Percentiles rank a stretch among this genome's conserved stretches.
phyloP scores from a whole-genome alignment of 441 rosid genomes.

The Adansonia madagascariensis region DNA sequence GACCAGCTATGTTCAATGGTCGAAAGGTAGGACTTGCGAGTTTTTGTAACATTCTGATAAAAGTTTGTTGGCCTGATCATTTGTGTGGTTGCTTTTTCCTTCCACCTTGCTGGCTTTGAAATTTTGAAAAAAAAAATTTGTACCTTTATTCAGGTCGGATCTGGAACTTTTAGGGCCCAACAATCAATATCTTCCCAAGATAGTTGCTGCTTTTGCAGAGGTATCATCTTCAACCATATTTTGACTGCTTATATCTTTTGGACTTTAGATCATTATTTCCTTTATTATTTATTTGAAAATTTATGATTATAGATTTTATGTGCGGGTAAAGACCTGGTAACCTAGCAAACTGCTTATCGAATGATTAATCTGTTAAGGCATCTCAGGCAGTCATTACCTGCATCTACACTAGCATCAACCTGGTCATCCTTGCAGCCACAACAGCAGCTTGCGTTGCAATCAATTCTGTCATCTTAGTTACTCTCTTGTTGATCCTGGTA shows the following conservation, averaged over 20 bases:
- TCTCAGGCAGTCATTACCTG: constrained; percentile 58
- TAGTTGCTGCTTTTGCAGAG: constrained; percentile 58
- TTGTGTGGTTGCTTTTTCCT: not conserved
- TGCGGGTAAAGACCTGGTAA: constrained; percentile 47
- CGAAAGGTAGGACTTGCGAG: constrained; percentile 45
- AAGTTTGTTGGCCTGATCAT: not conserved
- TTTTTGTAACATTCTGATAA: not conserved
- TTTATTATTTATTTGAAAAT: not conserved
- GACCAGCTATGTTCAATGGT: constrained; percentile 71
- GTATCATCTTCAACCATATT: constrained; percentile 31
- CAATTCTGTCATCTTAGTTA: constrained; percentile 50
- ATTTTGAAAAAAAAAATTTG: constrained; percentile 15
- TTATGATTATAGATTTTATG: constrained; percentile 44
- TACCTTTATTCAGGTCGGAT: constrained; percentile 47
- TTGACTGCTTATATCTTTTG: not conserved
- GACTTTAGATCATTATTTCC: not conserved
- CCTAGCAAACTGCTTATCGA: constrained; percentile 52
- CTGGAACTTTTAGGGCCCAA: constrained; percentile 49
- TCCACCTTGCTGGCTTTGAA: not conserved
- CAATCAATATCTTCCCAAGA: constrained; percentile 57
- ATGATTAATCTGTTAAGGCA: constrained; percentile 55
- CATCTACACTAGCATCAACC: constrained; percentile 54
- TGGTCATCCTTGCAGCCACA: constrained; percentile 63
- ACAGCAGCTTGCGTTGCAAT: constrained; percentile 53
- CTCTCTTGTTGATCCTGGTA: not conserved